Percentiles rank a stretch among this genome's conserved stretches.
phyloP scores from a whole-genome alignment of 2,329 filamentous ascomycete species.

The Madurella mycetomatis region DNA sequence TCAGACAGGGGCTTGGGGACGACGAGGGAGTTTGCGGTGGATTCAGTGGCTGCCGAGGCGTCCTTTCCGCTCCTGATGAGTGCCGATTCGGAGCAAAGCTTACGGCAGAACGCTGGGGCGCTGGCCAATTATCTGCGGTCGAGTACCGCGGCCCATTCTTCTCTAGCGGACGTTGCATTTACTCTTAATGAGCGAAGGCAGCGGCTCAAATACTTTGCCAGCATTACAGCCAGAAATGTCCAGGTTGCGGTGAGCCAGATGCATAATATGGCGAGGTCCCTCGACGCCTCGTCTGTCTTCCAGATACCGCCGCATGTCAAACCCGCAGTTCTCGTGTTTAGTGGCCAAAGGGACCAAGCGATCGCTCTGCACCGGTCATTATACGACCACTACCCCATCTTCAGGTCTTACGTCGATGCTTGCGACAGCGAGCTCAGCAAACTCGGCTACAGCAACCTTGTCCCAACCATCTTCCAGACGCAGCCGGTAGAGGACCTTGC shows the following conservation, averaged over 20 bases:
- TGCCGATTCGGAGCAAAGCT: background rate
- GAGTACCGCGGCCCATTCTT: background rate
- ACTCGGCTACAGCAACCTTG: slow-evolving; percentile 28
- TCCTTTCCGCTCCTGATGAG: background rate
- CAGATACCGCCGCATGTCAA: slow-evolving; percentile 7
- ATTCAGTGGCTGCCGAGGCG: too few relatives aligned
- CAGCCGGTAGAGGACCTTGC: slow-evolving; percentile 25
- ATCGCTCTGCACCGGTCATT: slow-evolving; percentile 31
- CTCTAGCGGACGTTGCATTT: slow-evolving; percentile 33
- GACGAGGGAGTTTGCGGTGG: too few relatives aligned
- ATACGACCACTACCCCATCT: slow-evolving; percentile 25
- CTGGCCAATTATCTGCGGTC: background rate
- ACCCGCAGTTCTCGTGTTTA: slow-evolving; percentile 36
- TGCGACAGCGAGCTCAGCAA: slow-evolving; percentile 16
- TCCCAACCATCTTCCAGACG: slow-evolving; percentile 31
- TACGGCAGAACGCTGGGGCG: background rate
- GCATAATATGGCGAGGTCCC: background rate
- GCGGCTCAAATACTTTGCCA: slow-evolving; percentile 16
- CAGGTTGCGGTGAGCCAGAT: slow-evolving; percentile 17
- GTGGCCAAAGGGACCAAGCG: slow-evolving; percentile 30
- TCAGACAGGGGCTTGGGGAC: too few relatives aligned
- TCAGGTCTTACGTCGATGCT: slow-evolving; percentile 27
- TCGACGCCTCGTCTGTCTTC: background rate
- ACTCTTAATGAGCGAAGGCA: slow-evolving; percentile 31
- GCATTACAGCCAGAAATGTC: slow-evolving; percentile 26